Evolutionary conservation across 2,329 filamentous ascomycete genomes (phyloP), one percentile per base, ranked within the genome.

Genomic region (Blastomyces silverae): DNA sequence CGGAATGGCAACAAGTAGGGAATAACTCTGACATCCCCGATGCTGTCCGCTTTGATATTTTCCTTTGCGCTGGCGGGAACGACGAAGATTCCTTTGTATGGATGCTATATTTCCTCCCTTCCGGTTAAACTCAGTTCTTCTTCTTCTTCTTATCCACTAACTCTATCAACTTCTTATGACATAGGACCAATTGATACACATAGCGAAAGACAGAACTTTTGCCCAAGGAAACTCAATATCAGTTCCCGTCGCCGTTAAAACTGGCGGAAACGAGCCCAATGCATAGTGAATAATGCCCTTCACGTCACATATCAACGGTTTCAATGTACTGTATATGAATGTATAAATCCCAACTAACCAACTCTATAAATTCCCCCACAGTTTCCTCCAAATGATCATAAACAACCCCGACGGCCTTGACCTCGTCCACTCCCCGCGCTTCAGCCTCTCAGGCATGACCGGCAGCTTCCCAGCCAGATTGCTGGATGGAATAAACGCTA

Each of bases 371-470:
- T 74, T 74, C 73, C 64, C 74, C 44, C 53, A 57, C 68, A 85
- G 83, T 74, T 87, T 85, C 73, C 73, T 87, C 20, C 82, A 83
- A 67, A 86, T 89, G 73, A 76, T 84, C 64, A 83, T 85, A 20
- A 79, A 80, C 7, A 81, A 80, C 5, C 78, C 79, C 22, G 79
- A 80, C n/a, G 82, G 84, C 48, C 82, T 82, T 42, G 82, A 80
- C 3, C 77, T 86, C 25, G 83, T 81, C 64, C 89, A 82, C 72
- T 88, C 86, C 13, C 70, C 78, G 61, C 85, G 87, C 67, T 90
- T 90, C 75, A 82, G 83, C n/a, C 77, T 89, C 62, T 79, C 79
- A 13, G 82, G 81, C 69, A 89, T 89, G 87, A 86, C 82, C 1
- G 87, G 87, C 48, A 76, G 76, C 4, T 87, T 87, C 70, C 76